phyloP scores from a whole-genome alignment of 2,329 filamentous ascomycete species.

The Alternaria triticina region DNA sequence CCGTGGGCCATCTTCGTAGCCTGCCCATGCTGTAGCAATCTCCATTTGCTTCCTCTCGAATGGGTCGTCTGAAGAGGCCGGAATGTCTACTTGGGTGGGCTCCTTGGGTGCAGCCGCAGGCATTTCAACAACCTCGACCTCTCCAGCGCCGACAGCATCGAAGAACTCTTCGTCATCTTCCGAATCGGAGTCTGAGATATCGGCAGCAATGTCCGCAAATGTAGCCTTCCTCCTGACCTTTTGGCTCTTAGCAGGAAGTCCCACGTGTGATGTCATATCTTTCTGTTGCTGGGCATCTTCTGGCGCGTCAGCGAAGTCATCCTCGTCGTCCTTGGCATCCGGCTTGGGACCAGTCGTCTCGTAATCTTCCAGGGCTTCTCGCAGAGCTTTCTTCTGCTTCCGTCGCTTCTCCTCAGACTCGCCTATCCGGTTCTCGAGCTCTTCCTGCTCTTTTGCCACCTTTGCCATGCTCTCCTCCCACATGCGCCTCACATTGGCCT shows the following conservation, averaged over 20 bases:
- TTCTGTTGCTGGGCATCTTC: conserved; percentile 46
- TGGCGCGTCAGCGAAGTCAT: conserved; percentile 42
- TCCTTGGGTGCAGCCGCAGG: conserved; percentile 51
- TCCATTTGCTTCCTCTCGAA: conserved; percentile 62
- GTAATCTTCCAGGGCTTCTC: conserved; percentile 75
- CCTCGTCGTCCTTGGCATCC: conserved; percentile 27
- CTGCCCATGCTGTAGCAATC: conserved; percentile 79
- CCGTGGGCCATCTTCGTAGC: conserved; percentile 89
- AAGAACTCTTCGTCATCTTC: conserved; percentile 93
- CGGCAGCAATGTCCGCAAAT: conserved; percentile 72
- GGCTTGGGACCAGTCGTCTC: conserved; percentile 28
- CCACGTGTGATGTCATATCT: conserved; percentile 24
- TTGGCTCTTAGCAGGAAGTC: conserved; percentile 17
- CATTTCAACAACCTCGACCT: conserved; percentile 79
- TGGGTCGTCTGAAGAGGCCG: conserved; percentile 52
- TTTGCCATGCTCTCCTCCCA: conserved; percentile 99
- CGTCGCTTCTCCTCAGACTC: conserved; percentile 91
- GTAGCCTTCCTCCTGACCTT: conserved; percentile 65
- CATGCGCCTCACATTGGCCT: conserved; percentile 89
- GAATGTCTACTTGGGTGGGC: conserved; percentile 43
- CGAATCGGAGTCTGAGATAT: conserved; percentile 72
- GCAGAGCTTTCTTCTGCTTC: conserved; percentile 85
- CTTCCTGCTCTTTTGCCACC: conserved; percentile 92
- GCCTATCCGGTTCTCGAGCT: conserved; percentile 83
- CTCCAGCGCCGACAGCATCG: conserved; percentile 91